phyloP scores from a whole-genome alignment of 1,284 basidiomycete species.

The Tilletia setariae region DNA sequence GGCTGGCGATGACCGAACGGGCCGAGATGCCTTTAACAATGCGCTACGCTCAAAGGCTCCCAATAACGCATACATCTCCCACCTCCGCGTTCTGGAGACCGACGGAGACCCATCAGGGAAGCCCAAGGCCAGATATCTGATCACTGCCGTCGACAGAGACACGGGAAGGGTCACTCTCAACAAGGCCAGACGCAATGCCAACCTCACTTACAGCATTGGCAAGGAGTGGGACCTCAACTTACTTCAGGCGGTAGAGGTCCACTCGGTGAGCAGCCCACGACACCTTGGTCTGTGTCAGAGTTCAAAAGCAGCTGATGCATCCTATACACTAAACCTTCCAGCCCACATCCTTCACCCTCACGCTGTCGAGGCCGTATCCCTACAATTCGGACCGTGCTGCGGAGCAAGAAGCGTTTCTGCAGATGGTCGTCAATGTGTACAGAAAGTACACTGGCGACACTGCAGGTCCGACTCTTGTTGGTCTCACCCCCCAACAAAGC shows the following conservation, averaged over 20 bases:
- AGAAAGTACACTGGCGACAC: conserved; percentile 41
- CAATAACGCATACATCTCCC: conserved; percentile 47
- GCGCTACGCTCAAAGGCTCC: conserved; percentile 42
- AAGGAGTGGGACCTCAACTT: conserved; percentile 91
- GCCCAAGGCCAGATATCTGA: conserved; percentile 48
- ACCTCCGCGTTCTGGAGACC: conserved; percentile 51
- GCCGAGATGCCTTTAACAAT: conserved; percentile 28
- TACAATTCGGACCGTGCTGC: conserved; percentile 47
- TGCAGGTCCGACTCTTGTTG: conserved; percentile 20
- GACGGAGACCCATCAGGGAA: conserved; percentile 24
- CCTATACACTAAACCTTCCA: conserved; percentile 17
- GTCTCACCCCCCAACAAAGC: background rate
- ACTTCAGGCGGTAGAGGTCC: conserved; percentile 72
- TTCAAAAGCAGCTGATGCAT: background rate
- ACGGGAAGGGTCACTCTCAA: conserved; percentile 56
- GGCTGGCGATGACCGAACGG: background rate
- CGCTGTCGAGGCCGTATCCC: conserved; percentile 41
- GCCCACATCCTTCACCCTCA: conserved; percentile 43
- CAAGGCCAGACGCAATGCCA: conserved; percentile 93
- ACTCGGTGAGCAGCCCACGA: conserved; percentile 62
- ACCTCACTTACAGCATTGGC: conserved; percentile 91
- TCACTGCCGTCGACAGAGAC: conserved; percentile 42
- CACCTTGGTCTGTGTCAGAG: background rate
- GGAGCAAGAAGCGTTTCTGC: conserved; percentile 45
- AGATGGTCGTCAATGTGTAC: conserved; percentile 40